Evolutionary conservation across 1,284 basidiomycete genomes (phyloP).

Genomic region (Stereum hirsutum): DNA sequence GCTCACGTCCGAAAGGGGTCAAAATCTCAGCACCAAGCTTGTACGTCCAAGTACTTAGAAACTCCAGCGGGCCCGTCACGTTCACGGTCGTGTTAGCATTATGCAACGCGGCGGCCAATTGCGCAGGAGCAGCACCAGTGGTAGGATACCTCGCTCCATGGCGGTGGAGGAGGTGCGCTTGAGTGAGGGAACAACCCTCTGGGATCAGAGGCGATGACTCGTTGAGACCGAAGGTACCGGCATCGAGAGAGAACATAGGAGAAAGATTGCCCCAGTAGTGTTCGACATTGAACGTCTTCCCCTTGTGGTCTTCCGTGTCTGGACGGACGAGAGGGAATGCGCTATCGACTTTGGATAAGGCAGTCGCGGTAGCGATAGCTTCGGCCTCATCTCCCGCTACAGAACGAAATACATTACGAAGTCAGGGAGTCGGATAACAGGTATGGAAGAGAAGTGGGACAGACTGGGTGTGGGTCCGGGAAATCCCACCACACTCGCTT

Average conservation of each 20-base stretch:
- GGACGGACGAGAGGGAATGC: slow-evolving; percentile 17
- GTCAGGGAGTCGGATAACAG: no score
- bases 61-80: slow-evolving; percentile 36
- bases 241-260: slow-evolving; percentile 47
- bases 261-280: slow-evolving; percentile 45
- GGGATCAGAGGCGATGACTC: slow-evolving; percentile 40
- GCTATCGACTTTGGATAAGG: slow-evolving; percentile 13
- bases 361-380: slow-evolving; percentile 19
- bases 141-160: slow-evolving; percentile 48
- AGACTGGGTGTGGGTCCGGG: slow-evolving; percentile 22
- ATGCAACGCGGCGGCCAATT: slow-evolving; percentile 33
- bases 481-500: slow-evolving; percentile 17
- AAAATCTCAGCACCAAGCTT: slow-evolving; percentile 48
- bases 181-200: slow-evolving; percentile 36
- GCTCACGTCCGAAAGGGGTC: slow-evolving; percentile 46
- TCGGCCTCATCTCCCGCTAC: slow-evolving; percentile 18
- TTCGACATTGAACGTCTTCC: slow-evolving; percentile 16
- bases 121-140: slow-evolving; percentile 23
- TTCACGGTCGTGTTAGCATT: slow-evolving; percentile 23
- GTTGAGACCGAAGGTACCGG: slow-evolving; percentile 38
- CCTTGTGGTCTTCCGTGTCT: slow-evolving; percentile 8
- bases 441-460: not conserved
- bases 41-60: slow-evolving; percentile 46
- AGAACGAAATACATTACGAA: not conserved
- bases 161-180: slow-evolving; percentile 46